These are phyloP conservation scores for Grigorovia humatica DNA, from an alignment of 805 yeast genomes.

Conservation along the genomic window DNA sequence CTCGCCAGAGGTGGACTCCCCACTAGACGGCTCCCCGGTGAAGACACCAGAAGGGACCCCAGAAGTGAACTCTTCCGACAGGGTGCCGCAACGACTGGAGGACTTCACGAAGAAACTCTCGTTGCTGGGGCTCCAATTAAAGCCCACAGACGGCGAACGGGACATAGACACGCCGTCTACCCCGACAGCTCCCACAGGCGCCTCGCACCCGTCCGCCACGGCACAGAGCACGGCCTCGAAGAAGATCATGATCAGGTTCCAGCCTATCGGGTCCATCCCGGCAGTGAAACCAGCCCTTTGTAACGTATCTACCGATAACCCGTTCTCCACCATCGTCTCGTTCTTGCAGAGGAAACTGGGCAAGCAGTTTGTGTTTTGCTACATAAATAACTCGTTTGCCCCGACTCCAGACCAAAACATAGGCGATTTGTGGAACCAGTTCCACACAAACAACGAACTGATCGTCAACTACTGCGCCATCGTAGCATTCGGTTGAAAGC, in stretches of 20 bases:
- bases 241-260: constrained; percentile 22
- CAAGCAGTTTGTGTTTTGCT: constrained; percentile 20
- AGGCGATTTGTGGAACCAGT: constrained; percentile 27
- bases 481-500: constrained; percentile 25
- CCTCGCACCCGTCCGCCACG: background rate
- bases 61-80: background rate
- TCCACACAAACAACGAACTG: constrained; percentile 23
- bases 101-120: constrained; percentile 19
- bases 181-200: no score
- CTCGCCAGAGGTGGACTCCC: background rate
- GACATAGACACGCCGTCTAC: background rate
- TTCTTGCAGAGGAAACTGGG: constrained; percentile 18
- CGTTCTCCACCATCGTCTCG: constrained; percentile 18
- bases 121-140: constrained; percentile 16
- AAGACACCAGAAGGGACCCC: background rate
- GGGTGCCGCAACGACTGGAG: constrained; percentile 18
- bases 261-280: constrained; percentile 24
- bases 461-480: constrained; percentile 28
- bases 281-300: constrained; percentile 20
- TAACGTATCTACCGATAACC: constrained; percentile 21
- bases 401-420: constrained; percentile 28
- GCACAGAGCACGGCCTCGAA: background rate
- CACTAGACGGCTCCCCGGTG: background rate
- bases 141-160: no score
- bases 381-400: constrained; percentile 29